Evolutionary conservation across 768 basidiomycete species (phyloP).

Genomic region (Lactifluus subvellereus): DNA sequence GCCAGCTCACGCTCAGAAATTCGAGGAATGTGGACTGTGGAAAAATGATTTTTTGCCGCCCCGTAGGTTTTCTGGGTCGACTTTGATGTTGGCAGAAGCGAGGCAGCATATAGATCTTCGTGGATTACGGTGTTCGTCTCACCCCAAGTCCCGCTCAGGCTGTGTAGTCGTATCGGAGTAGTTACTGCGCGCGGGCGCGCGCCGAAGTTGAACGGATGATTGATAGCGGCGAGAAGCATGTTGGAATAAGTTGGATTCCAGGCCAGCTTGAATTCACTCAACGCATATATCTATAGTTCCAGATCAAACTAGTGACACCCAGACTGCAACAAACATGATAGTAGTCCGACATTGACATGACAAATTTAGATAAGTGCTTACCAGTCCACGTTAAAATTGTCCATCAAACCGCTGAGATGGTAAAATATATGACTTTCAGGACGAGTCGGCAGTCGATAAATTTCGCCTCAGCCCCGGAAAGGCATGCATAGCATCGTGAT

Average conservation of each 20-base stretch:
- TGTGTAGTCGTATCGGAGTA: background rate
- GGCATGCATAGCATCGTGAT: background rate
- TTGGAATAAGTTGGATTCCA: background rate
- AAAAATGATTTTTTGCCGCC: background rate
- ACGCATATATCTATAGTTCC: background rate
- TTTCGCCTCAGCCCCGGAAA: background rate
- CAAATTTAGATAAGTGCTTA: background rate
- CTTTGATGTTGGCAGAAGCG: background rate
- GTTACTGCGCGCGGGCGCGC: constrained; percentile 8
- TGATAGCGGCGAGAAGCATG: background rate
- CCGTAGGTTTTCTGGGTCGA: background rate
- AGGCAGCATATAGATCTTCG: background rate
- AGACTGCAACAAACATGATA: too few species aligned
- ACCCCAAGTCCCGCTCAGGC: constrained; percentile 8
- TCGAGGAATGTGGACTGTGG: background rate
- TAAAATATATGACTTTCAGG: background rate
- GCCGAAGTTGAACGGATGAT: background rate
- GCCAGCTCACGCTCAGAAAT: background rate
- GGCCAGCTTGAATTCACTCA: background rate
- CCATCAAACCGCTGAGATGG: background rate
- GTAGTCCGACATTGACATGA: too few species aligned
- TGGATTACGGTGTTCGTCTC: background rate
- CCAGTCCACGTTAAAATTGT: background rate
- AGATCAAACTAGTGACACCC: background rate
- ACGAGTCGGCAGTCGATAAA: background rate